phyloP scores from a whole-genome alignment of 192 early-diverging fungal genomes.

The Backusella tuberculispora region DNA sequence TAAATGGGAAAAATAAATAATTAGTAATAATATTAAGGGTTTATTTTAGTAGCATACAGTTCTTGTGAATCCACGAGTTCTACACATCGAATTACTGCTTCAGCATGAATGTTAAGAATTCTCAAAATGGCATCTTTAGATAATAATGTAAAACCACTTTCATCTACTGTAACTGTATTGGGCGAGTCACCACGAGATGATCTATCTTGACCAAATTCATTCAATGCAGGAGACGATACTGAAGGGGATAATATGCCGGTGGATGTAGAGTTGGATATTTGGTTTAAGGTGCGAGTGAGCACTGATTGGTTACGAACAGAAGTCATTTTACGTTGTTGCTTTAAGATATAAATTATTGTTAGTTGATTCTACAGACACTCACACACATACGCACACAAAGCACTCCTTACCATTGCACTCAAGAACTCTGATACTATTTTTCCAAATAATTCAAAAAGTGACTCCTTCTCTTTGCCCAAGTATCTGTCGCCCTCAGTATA shows the following conservation, averaged over 20 bases:
- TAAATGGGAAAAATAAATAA: constrained; percentile 10
- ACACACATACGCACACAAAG: neutral
- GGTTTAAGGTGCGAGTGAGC: constrained; percentile 40
- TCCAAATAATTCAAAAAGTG: constrained; percentile 69
- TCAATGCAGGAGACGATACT: constrained; percentile 22
- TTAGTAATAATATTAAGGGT: neutral
- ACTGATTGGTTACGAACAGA: constrained; percentile 38
- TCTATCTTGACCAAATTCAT: neutral
- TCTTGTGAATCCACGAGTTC: constrained; percentile 72
- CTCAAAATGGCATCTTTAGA: constrained; percentile 51
- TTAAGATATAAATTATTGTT: constrained; percentile 10
- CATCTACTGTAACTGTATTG: constrained; percentile 29
- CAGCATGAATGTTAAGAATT: constrained; percentile 73
- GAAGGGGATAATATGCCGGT: constrained; percentile 13
- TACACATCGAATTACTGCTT: constrained; percentile 77
- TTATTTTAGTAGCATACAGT: constrained; percentile 45
- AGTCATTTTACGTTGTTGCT: constrained; percentile 46
- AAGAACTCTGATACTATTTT: constrained; percentile 53
- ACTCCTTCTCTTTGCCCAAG: constrained; percentile 74
- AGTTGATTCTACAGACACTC: no score
- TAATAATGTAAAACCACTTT: constrained; percentile 39
- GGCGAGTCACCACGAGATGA: neutral
- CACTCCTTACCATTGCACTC: constrained; percentile 42
- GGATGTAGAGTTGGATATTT: constrained; percentile 34
- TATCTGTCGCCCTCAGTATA: constrained; percentile 91